Evolutionary conservation across 2,329 filamentous ascomycete genomes (phyloP).

Genomic region (Cladosporium sp.): DNA sequence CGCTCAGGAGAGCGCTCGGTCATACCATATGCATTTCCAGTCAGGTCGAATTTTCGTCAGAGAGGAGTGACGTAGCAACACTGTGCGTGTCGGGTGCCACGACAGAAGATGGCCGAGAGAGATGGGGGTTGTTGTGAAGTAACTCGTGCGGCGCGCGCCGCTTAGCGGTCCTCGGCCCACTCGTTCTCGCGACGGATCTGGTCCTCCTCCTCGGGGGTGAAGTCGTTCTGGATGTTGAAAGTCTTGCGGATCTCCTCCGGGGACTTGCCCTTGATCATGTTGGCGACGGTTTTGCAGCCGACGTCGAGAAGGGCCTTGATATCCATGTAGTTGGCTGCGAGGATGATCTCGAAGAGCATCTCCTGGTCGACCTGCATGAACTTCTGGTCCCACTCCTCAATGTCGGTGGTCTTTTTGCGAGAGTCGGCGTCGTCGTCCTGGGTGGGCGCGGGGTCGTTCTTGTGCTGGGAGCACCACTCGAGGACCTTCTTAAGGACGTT

Average conservation of each 20-base stretch:
- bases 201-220: slow-evolving; percentile 97
- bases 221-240: slow-evolving; percentile 99
- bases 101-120: background rate
- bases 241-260: slow-evolving; percentile 99
- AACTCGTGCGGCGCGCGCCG: background rate
- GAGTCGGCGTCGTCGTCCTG: slow-evolving; percentile 88
- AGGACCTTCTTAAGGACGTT: slow-evolving; percentile 92
- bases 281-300: slow-evolving; percentile 98
- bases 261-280: slow-evolving; percentile 99
- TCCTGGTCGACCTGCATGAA: slow-evolving; percentile 99
- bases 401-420: slow-evolving; percentile 97
- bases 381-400: slow-evolving; percentile 99
- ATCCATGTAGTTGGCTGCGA: slow-evolving; percentile 96
- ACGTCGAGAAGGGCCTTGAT: slow-evolving; percentile 98
- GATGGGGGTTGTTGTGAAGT: background rate
- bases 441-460: slow-evolving; percentile 74
- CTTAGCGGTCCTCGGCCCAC: slow-evolving; percentile 42
- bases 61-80: background rate
- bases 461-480: slow-evolving; percentile 97
- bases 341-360: slow-evolving; percentile 99
- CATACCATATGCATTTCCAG: slow-evolving; percentile 2
- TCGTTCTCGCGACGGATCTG: slow-evolving; percentile 65
- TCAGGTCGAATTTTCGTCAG: background rate
- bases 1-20: background rate
- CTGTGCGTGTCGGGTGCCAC: background rate